These are phyloP conservation scores for Haematococcus lacustris DNA, from an alignment of 139 green algal genomes.

Conservation along the genomic window DNA sequence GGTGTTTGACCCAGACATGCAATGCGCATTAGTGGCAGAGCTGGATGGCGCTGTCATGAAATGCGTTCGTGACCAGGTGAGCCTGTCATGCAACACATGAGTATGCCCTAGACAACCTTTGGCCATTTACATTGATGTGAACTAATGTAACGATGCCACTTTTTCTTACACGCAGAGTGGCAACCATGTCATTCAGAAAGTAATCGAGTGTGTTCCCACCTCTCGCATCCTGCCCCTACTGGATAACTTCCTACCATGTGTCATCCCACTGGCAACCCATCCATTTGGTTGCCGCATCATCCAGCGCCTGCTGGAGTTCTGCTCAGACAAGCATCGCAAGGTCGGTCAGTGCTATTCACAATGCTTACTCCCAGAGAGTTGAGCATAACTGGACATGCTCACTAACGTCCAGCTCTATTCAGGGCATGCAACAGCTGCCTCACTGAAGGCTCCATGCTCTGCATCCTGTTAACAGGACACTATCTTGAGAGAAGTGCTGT, in stretches of 20 bases:
- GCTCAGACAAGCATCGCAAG: slow-evolving; percentile 27
- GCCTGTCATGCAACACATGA: not conserved
- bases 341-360: too few species aligned
- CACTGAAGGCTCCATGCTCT: too few species aligned
- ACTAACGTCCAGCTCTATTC: too few species aligned
- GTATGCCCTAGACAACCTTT: not conserved
- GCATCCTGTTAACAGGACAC: too few species aligned
- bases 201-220: slow-evolving; percentile 80
- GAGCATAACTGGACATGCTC: too few species aligned
- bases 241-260: slow-evolving; percentile 61
- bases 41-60: slow-evolving; percentile 63
- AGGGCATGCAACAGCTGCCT: too few species aligned
- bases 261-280: slow-evolving; percentile 70
- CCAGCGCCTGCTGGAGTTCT: slow-evolving; percentile 90
- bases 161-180: too few species aligned
- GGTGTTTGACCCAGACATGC: slow-evolving; percentile 16
- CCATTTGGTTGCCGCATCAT: slow-evolving; percentile 92
- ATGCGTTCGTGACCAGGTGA: slow-evolving; percentile 77
- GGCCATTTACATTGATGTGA: too few species aligned
- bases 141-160: too few species aligned
- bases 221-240: slow-evolving; percentile 49
- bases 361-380: too few species aligned
- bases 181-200: slow-evolving; percentile 94
- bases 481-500: too few species aligned
- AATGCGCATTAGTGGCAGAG: slow-evolving; percentile 24